These are phyloP conservation scores for Psophocarpus tetragonolobus DNA, from an alignment of 306 rosid species.

Conservation along the genomic window DNA sequence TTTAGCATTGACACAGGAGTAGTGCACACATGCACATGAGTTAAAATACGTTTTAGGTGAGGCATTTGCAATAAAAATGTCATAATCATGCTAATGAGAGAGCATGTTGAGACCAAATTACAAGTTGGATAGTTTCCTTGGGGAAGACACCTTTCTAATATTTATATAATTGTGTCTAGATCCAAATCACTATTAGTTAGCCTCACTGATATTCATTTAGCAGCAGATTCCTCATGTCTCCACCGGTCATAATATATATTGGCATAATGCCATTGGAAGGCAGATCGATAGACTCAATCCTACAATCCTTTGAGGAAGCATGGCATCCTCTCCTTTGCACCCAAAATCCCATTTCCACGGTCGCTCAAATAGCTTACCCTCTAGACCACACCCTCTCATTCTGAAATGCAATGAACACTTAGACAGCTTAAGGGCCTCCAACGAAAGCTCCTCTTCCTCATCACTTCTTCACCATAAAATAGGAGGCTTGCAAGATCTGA, in stretches of 20 bases:
- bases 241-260: constrained; percentile 21
- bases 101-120: constrained; percentile 12
- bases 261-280: constrained; percentile 1
- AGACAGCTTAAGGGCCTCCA: neutral
- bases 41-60: constrained; percentile 9
- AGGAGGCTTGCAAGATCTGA: constrained; percentile 25
- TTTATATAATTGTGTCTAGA: constrained; percentile 2
- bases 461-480: constrained; percentile 26
- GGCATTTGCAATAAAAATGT: constrained; percentile 6
- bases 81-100: neutral
- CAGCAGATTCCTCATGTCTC: constrained; percentile 33
- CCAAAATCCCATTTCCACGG: constrained; percentile 28
- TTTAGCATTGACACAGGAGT: neutral
- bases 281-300: constrained; percentile 16
- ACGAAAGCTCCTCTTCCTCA: constrained; percentile 26
- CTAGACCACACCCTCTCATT: constrained; percentile 30
- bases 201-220: neutral
- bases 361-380: constrained; percentile 43
- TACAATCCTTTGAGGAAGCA: neutral
- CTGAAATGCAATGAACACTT: constrained; percentile 31
- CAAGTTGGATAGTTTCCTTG: constrained; percentile 32
- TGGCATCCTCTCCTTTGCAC: constrained; percentile 30
- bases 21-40: neutral
- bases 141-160: constrained; percentile 19
- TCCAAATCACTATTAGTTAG: constrained; percentile 37